Conservation (phyloP, 1,284 basidiomycete species). For the Ceratobasidium sp. region DNA sequence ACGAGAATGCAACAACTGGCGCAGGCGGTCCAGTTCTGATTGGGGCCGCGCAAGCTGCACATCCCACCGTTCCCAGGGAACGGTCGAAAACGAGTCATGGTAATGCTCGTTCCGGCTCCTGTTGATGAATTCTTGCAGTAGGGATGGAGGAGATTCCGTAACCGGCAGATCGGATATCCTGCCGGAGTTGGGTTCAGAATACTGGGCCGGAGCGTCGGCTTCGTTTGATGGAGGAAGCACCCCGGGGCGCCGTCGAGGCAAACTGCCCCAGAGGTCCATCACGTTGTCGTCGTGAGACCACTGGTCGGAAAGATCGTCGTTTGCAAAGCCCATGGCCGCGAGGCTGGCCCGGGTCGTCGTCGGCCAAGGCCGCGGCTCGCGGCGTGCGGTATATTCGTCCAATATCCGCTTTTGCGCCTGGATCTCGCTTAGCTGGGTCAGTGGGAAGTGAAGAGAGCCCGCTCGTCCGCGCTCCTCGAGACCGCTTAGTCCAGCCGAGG, state of each 20-base stretch:
- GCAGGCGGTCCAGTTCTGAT: slow-evolving; percentile 26
- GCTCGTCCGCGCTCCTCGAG: background rate
- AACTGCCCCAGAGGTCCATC: slow-evolving; percentile 13
- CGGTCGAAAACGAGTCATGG: slow-evolving; percentile 24
- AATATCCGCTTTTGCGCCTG: slow-evolving; percentile 32
- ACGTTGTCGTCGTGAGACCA: background rate
- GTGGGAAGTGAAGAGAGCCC: background rate
- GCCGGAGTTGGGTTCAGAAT: background rate
- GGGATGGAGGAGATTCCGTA: slow-evolving; percentile 39
- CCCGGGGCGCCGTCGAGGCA: slow-evolving; percentile 31
- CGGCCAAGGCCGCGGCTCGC: slow-evolving; percentile 15
- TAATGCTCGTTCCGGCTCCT: background rate
- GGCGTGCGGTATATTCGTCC: slow-evolving; percentile 17
- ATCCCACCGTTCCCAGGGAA: slow-evolving; percentile 23
- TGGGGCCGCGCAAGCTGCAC: slow-evolving; percentile 4
- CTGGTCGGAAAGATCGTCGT: slow-evolving; percentile 19
- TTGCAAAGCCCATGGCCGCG: slow-evolving; percentile 20
- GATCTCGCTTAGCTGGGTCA: slow-evolving; percentile 29
- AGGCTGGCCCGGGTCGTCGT: slow-evolving; percentile 21
- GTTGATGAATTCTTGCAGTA: slow-evolving; percentile 30
- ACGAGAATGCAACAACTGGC: slow-evolving; percentile 35
- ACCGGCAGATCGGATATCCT: slow-evolving; percentile 11
- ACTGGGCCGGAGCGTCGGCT: background rate
- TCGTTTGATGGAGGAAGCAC: slow-evolving; percentile 12
- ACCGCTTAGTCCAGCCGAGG: background rate